Conservation (phyloP, 2,329 filamentous ascomycete species). For the Colletotrichum higginsianum region DNA sequence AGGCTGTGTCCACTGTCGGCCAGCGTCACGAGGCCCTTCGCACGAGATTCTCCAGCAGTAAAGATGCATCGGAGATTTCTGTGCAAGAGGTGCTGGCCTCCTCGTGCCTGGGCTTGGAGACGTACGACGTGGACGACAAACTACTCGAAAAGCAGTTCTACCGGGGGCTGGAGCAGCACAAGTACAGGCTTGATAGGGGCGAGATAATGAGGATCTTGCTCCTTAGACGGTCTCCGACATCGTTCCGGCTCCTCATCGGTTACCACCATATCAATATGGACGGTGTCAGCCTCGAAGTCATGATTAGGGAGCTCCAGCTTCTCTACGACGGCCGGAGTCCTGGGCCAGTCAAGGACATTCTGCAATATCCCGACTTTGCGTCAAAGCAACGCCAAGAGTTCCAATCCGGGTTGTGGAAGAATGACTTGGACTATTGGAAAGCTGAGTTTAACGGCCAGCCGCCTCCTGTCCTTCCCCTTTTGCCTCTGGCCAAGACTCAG, state of each 20-base stretch:
- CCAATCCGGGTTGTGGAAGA: background rate
- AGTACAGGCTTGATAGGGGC: background rate
- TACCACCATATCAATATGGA: slow-evolving; percentile 9
- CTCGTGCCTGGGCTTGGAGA: background rate
- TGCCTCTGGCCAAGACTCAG: no score
- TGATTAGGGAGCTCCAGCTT: background rate
- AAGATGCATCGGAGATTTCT: no score
- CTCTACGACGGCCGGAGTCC: background rate
- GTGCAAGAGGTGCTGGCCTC: background rate
- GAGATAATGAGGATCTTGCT: background rate
- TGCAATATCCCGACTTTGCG: background rate
- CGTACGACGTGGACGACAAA: background rate
- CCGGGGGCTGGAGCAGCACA: background rate
- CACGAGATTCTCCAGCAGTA: background rate
- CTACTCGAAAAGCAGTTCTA: background rate
- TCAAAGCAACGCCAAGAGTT: background rate
- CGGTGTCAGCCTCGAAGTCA: background rate
- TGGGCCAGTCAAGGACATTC: background rate
- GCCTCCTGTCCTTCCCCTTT: no score
- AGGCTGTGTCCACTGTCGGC: background rate
- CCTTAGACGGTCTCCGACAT: background rate
- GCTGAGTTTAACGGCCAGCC: no score
- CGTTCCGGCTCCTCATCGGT: background rate
- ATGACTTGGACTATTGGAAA: no score
- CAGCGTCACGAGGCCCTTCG: background rate